phyloP scores from a whole-genome alignment of 2,329 filamentous ascomycete genomes.

The Penicillium griseofulvum region DNA sequence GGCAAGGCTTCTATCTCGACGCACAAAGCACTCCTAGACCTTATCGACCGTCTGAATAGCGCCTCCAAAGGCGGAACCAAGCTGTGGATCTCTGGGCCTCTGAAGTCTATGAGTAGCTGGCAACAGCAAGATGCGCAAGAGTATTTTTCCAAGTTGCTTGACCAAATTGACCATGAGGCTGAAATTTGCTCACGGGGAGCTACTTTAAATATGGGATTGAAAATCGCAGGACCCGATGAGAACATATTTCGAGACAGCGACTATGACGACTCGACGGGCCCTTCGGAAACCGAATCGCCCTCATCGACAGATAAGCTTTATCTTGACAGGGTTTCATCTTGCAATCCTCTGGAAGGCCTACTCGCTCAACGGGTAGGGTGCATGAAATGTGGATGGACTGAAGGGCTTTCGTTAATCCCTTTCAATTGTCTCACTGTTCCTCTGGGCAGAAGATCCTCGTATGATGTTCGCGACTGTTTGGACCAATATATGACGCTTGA shows the following conservation, averaged over 20 bases:
- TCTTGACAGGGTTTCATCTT: conserved; percentile 35
- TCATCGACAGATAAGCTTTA: conserved; percentile 3
- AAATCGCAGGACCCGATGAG: conserved; percentile 35
- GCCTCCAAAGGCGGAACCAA: conserved; percentile 68
- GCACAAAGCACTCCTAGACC: conserved; percentile 57
- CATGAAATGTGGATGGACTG: conserved; percentile 77
- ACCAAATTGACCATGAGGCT: conserved; percentile 78
- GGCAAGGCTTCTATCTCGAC: conserved; percentile 45
- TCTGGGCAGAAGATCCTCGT: conserved; percentile 63
- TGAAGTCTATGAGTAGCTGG: conserved; percentile 93
- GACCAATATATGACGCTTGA: conserved; percentile 84
- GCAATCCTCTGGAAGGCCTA: conserved; percentile 83
- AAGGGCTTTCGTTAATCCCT: conserved; percentile 83
- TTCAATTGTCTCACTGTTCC: conserved; percentile 93
- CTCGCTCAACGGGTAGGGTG: conserved; percentile 87
- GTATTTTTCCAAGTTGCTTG: conserved; percentile 87
- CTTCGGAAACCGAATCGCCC: conserved; percentile 14
- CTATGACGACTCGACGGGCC: conserved; percentile 5
- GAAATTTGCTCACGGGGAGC: conserved; percentile 49
- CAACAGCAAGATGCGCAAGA: conserved; percentile 98
- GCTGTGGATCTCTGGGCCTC: conserved; percentile 74
- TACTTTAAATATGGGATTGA: conserved; percentile 45
- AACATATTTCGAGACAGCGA: conserved; percentile 29
- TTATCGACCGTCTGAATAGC: conserved; percentile 70
- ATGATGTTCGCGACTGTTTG: conserved; percentile 74